Base-by-base conservation (phyloP, 495 filamentous ascomycete genomes). In the Venustampulla echinocandica region DNA sequence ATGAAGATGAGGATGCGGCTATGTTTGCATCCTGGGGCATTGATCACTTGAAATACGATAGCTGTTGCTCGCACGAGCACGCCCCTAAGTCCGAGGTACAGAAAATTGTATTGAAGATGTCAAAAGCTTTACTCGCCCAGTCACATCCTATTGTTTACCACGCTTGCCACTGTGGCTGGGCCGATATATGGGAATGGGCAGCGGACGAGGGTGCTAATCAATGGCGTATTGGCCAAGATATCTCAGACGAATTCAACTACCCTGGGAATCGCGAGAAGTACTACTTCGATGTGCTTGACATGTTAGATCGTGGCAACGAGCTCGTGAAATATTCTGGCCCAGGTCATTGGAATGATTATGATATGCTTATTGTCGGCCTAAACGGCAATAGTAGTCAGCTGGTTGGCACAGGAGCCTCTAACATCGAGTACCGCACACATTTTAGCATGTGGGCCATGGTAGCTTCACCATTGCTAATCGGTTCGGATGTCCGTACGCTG, bases 1-100 rank as follows among this genome's bases (percentile, higher is more conserved):
- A 79, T 42, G 82, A 84, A 56, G 50, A 56, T 2, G 66, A 74
- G 11, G 82, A 85, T 58, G 82, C 79, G 0, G 42, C 66, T 21
- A 64, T 74, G 0, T 81, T 76, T 47, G 76, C 74, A 3, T 69
- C 69, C 17, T 85, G 81, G 80, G 79, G 74, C 0, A 69, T 84
- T 37, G 79, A 83, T 54, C 82, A 82, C 42, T 63, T 81, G 20
- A 84, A 85, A 62, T 84, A 85, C 46, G 82, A 86, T 57, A 84
- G 84, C 61, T 85, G 82, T 61, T 69, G 71, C 59, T 45, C 42
- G 3, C 23, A 45, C 13, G 40, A 24, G 24, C 36, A 42, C 49
- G 34, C 52, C 47, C 36, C 55, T 49, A 10, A 49, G 52, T 25
- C 25, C 17, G 42, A 33, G 19, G 42, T 42, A 21, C 54, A 41